These are phyloP conservation scores for Cyberlindnera meyerae DNA, from an alignment of 805 yeast species.

Conservation along the genomic window DNA sequence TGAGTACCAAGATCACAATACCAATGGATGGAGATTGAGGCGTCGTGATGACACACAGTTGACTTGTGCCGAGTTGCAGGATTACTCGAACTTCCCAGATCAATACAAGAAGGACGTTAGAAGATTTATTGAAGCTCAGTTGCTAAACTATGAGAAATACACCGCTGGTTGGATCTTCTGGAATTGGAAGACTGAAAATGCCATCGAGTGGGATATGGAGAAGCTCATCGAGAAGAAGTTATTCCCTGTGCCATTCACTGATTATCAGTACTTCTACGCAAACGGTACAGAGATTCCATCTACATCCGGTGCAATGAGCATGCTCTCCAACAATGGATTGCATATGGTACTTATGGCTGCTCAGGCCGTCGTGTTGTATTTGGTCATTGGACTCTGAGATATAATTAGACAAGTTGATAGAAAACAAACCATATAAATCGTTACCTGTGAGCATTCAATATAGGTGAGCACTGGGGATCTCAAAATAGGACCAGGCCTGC, in stretches of 20 bases:
- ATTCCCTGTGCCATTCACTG: slow-evolving; percentile 58
- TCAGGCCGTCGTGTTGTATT: too few relatives aligned
- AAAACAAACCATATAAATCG: too few relatives aligned
- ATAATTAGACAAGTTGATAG: too few relatives aligned
- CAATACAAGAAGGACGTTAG: slow-evolving; percentile 41
- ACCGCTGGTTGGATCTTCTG: slow-evolving; percentile 64
- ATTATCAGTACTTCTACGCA: slow-evolving; percentile 42
- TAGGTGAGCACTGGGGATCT: too few relatives aligned
- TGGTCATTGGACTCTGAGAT: too few relatives aligned
- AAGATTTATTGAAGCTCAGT: slow-evolving; percentile 55
- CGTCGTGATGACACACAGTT: slow-evolving; percentile 5
- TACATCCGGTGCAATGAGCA: not conserved
- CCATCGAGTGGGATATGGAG: slow-evolving; percentile 63
- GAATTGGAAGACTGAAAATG: slow-evolving; percentile 64
- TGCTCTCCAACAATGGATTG: not conserved
- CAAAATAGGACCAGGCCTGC: too few relatives aligned
- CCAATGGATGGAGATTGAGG: not conserved
- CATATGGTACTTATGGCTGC: too few relatives aligned
- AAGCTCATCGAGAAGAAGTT: slow-evolving; percentile 44
- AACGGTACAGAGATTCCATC: slow-evolving; percentile 21
- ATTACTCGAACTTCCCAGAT: slow-evolving; percentile 38
- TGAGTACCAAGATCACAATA: not conserved
- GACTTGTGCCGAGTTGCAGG: slow-evolving; percentile 37
- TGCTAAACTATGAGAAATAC: slow-evolving; percentile 44
- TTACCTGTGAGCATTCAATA: too few relatives aligned